These are phyloP conservation scores for Rhizopus microsporus DNA, from an alignment of 371 early-diverging fungal species.

Conservation along the genomic window DNA sequence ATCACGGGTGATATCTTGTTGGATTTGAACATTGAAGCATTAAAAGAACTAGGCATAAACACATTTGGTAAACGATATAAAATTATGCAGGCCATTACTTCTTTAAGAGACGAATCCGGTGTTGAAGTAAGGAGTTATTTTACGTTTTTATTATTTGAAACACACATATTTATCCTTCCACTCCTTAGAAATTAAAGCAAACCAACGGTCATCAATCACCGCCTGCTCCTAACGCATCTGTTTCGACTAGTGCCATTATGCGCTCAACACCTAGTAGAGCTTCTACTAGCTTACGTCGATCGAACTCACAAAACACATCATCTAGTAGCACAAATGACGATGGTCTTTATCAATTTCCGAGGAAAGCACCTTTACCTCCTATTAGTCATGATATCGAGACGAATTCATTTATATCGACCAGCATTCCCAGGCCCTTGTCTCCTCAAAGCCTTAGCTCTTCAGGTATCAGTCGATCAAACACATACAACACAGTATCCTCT, in stretches of 20 bases:
- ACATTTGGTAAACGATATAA: slow-evolving; percentile 74
- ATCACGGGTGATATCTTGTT: slow-evolving; percentile 72
- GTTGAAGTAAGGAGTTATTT: slow-evolving; percentile 1
- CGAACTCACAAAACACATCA: slow-evolving; percentile 19
- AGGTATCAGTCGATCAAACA: slow-evolving; percentile 43
- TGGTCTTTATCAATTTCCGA: slow-evolving; percentile 40
- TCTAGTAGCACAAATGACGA: slow-evolving; percentile 6
- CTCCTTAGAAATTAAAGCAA: slow-evolving; percentile 2
- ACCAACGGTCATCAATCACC: background rate
- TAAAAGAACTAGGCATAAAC: slow-evolving; percentile 71
- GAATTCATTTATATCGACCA: slow-evolving; percentile 5
- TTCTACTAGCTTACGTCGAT: slow-evolving; percentile 14
- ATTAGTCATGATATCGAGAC: slow-evolving; percentile 5
- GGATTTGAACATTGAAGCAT: slow-evolving; percentile 60
- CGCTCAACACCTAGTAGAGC: slow-evolving; percentile 13
- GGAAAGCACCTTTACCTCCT: slow-evolving; percentile 50
- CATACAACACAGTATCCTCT: slow-evolving; percentile 44
- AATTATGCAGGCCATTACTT: slow-evolving; percentile 67
- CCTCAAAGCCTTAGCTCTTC: slow-evolving; percentile 40
- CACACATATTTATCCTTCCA: background rate
- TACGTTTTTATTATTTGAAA: background rate
- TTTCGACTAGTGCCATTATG: slow-evolving; percentile 24
- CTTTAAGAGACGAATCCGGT: slow-evolving; percentile 41
- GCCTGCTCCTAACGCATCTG: slow-evolving; percentile 25
- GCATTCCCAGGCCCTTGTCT: slow-evolving; percentile 29